Evolutionary conservation across 208 protist species (phyloP).

Genomic region (Acanthamoeba lenticulata): DNA sequence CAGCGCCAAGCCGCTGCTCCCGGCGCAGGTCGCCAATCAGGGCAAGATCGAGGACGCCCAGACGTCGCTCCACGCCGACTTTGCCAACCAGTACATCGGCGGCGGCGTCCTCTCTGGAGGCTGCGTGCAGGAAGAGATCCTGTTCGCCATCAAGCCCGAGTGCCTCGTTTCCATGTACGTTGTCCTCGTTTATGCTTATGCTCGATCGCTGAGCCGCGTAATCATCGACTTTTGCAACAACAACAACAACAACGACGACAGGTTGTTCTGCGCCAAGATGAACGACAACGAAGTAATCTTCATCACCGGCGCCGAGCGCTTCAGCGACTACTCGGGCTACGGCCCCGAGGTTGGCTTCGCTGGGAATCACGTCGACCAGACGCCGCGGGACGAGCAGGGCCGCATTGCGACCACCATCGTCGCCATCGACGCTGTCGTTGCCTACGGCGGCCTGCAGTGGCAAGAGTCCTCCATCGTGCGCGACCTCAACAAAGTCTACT

Average conservation of each 20-base stretch:
- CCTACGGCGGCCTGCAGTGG: not conserved
- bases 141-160: conserved; percentile 90
- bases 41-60: conserved; percentile 87
- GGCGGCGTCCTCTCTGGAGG: conserved; percentile 89
- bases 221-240: not conserved
- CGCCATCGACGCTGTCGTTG: not conserved
- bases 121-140: conserved; percentile 93
- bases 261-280: conserved; percentile 87
- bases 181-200: not conserved
- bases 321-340: conserved; percentile 88
- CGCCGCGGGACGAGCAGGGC: not conserved
- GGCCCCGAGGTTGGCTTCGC: conserved; percentile 78
- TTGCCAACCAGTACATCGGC: conserved; percentile 91
- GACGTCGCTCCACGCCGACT: conserved; percentile 88
- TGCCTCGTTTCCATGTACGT: conserved; percentile 81
- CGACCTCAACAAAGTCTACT: conserved; percentile 31
- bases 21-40: not conserved
- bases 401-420: not conserved
- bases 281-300: conserved; percentile 87
- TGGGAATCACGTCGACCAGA: not conserved
- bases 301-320: conserved; percentile 85
- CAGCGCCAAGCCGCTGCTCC: not conserved
- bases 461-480: not conserved
- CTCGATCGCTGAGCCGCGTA: not conserved
- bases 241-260: no score